phyloP scores from a whole-genome alignment of 1,284 basidiomycete species.

The Ceratobasidium sp. region DNA sequence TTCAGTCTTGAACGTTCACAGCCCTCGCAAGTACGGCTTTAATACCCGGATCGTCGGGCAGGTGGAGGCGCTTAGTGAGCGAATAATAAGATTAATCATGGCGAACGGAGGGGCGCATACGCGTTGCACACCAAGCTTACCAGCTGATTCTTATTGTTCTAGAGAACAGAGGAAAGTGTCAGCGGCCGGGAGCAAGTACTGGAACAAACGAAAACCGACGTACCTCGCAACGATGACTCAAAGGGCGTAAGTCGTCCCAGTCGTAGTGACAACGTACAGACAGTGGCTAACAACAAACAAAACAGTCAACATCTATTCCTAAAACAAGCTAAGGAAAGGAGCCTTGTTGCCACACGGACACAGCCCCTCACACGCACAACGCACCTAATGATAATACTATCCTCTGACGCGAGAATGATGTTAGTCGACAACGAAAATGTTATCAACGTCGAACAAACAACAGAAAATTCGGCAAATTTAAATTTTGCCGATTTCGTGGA shows the following conservation, averaged over 20 bases:
- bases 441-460: neutral
- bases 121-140: neutral
- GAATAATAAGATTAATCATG: neutral
- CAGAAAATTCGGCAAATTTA: neutral
- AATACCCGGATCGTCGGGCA: neutral
- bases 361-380: neutral
- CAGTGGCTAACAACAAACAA: neutral
- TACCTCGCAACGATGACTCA: neutral
- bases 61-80: constrained; percentile 25
- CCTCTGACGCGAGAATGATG: neutral
- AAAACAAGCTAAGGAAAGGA: too few relatives aligned
- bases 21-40: neutral
- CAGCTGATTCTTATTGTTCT: too few relatives aligned
- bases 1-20: neutral
- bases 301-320: neutral
- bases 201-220: neutral
- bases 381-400: neutral
- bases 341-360: neutral
- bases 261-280: neutral
- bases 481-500: neutral
- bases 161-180: neutral
- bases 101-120: neutral
- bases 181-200: neutral
- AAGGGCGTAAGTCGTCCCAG: neutral
- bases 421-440: neutral